Evolutionary conservation across 495 filamentous ascomycete species (phyloP).

Genomic region (Pseudotulostoma volvatum): DNA sequence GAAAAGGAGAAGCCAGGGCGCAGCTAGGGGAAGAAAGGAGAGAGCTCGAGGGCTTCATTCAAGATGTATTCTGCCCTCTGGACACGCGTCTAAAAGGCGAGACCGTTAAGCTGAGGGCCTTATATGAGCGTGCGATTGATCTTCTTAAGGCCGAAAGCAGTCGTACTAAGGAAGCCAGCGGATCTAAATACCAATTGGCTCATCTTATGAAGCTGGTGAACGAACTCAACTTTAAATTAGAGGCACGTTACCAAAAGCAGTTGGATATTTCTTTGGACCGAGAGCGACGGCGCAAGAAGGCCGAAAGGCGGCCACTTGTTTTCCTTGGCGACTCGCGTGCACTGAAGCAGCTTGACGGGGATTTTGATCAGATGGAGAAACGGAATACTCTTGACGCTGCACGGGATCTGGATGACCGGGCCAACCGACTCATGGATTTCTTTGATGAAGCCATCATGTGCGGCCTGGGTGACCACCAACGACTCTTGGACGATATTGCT

Average conservation of each 20-base stretch:
- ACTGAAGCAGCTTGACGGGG: slow-evolving; percentile 32
- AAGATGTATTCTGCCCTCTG: slow-evolving; percentile 34
- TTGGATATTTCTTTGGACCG: slow-evolving; percentile 35
- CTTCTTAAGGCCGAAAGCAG: slow-evolving; percentile 20
- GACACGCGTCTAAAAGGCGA: slow-evolving; percentile 36
- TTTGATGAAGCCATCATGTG: slow-evolving; percentile 37
- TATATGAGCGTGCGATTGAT: slow-evolving; percentile 29
- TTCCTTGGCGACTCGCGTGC: slow-evolving; percentile 33
- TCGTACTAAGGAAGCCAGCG: slow-evolving; percentile 24
- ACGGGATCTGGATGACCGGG: slow-evolving; percentile 31
- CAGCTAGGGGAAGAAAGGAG: slow-evolving; percentile 39
- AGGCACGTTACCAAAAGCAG: slow-evolving; percentile 33
- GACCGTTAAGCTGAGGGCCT: slow-evolving; percentile 33
- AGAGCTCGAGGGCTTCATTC: slow-evolving; percentile 37
- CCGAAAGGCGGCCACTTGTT: slow-evolving; percentile 33
- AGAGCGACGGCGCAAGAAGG: slow-evolving; percentile 35
- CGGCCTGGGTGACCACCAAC: slow-evolving; percentile 36
- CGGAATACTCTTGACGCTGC: slow-evolving; percentile 34
- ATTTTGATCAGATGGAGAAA: slow-evolving; percentile 38
- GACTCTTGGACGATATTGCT: slow-evolving; percentile 32
- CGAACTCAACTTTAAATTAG: slow-evolving; percentile 29
- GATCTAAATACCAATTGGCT: slow-evolving; percentile 22
- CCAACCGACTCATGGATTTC: slow-evolving; percentile 36
- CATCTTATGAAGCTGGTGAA: slow-evolving; percentile 32
- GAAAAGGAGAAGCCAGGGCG: slow-evolving; percentile 33